Percentiles rank a stretch among this genome's conserved stretches.
phyloP scores from a whole-genome alignment of 176 grass and related monocot species.

The Cocos nucifera region DNA sequence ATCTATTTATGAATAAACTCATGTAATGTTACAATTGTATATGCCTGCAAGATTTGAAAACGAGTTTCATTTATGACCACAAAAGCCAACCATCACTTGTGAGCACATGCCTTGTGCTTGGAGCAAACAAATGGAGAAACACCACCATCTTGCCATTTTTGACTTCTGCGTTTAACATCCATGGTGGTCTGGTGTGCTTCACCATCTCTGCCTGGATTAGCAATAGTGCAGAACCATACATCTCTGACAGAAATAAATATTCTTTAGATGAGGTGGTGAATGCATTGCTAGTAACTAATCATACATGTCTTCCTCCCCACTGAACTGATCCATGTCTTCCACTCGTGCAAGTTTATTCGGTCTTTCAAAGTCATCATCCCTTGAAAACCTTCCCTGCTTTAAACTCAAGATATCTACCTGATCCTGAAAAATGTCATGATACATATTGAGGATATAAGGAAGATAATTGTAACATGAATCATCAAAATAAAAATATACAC shows the following conservation, averaged over 20 bases:
- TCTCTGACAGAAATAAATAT: too few relatives aligned
- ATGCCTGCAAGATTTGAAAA: not conserved
- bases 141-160: too few relatives aligned
- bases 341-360: not conserved
- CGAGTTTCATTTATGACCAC: not conserved
- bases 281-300: not conserved
- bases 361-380: slow-evolving; percentile 1
- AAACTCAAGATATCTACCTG: not conserved
- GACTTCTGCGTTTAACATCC: too few relatives aligned
- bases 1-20: not conserved
- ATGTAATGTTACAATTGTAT: not conserved
- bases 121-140: too few relatives aligned
- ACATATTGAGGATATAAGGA: slow-evolving; percentile 1
- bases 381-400: slow-evolving; percentile 2
- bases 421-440: slow-evolving; percentile 1
- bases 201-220: too few relatives aligned
- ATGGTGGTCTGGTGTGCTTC: too few relatives aligned
- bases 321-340: slow-evolving; percentile 5
- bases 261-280: not conserved
- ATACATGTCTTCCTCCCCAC: slow-evolving; percentile 4
- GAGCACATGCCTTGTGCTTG: not conserved
- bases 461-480: slow-evolving; percentile 1
- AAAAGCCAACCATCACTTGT: not conserved
- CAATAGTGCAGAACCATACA: too few relatives aligned
- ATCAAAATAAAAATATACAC: too few relatives aligned